Base-by-base conservation (phyloP, 2,329 filamentous ascomycete genomes). In the Claviceps sp. region DNA sequence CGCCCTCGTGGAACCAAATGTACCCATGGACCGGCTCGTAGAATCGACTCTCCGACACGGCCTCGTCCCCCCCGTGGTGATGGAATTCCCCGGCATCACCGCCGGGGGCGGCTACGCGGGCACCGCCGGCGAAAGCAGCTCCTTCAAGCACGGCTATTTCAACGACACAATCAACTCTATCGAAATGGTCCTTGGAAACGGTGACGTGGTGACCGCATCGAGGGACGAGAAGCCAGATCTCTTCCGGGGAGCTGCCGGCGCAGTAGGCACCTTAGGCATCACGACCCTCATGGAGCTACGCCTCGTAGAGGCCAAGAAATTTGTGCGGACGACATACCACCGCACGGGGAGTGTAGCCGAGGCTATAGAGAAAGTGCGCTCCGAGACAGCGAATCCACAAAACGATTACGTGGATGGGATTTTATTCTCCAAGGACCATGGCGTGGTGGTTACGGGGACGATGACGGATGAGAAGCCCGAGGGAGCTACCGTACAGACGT, bases 31-130 rank as follows among this genome's bases (percentile, higher is more conserved):
- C 65, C 68, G 72, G 0, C 75, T 88, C 17, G 82, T 86, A 49
- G 78, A 82, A 60, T 70, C 72, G 26, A 86, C 83, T 1, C 69
- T 88, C 42, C 69, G 70, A n/a, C 71, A 84, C 60, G 80, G 79
- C 26, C 73, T 87, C 3, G 73, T 87, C 2, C 83, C 84, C 0
- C 82, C 82, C 2, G 80, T 88, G 3, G 82, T 87, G 23, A 86
- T 85, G 80, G 84, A 87, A 64, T 88, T 87, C 58, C 83, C 83
- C 0, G 84, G 83, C 37, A 88, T 88, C 64, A 88, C 84, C 0
- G 81, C 79, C 2, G 84, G 84, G 23, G 84, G 85, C 40, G 83
- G 82, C 4, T 87, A 79, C 63, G 80, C 83, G 0, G 84, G 84
- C 9, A 86, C 82, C 0, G 79, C 82, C 0, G 84, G 83, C 26